These are phyloP conservation scores for Marasmius fiardii DNA, from an alignment of 1,284 basidiomycete species.

Conservation along the genomic window DNA sequence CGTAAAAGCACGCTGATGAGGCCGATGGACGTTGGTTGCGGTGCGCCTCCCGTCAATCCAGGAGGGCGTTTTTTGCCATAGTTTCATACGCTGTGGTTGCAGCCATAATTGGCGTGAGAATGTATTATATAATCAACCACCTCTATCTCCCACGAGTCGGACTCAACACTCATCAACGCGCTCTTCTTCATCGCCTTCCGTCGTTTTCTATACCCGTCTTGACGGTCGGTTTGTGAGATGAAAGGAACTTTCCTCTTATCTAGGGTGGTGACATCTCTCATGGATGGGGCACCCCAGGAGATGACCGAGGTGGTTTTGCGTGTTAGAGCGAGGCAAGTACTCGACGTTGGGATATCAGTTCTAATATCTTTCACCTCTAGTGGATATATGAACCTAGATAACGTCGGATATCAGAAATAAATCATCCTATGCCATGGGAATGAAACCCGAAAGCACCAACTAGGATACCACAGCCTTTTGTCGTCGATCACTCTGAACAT, in stretches of 20 bases:
- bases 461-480: too few species aligned
- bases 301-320: constrained; percentile 45
- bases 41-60: too few species aligned
- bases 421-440: too few species aligned
- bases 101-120: too few species aligned
- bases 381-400: constrained; percentile 30
- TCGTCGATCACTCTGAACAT: too few species aligned
- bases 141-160: background rate
- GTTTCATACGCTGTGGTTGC: too few species aligned
- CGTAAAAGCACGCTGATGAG: background rate
- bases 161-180: constrained; percentile 17
- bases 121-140: background rate
- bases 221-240: constrained; percentile 25
- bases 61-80: too few species aligned
- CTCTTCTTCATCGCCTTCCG: constrained; percentile 30
- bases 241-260: constrained; percentile 40
- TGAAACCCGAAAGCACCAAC: too few species aligned
- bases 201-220: constrained; percentile 26
- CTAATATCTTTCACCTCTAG: constrained; percentile 15
- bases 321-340: constrained; percentile 31
- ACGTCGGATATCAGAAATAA: constrained; percentile 21
- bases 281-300: constrained; percentile 33
- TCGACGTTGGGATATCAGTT: constrained; percentile 32
- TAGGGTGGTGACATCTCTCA: constrained; percentile 33
- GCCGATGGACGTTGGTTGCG: background rate